Conservation (phyloP, 495 filamentous ascomycete genomes). For the Hamigera avellanea region DNA sequence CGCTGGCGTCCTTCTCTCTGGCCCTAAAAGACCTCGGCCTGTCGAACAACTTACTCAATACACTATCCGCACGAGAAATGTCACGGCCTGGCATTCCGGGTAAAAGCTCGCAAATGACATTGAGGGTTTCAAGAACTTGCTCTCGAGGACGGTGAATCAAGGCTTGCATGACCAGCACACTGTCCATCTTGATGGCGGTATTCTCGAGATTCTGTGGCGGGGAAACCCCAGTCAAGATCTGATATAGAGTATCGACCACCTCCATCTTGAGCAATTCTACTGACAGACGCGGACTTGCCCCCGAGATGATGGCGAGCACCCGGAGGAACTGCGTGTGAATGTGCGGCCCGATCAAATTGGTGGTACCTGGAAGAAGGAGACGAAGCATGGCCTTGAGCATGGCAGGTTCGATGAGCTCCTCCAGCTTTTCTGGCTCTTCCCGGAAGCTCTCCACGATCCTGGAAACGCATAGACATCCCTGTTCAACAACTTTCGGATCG, state of each 20-base stretch:
- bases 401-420: slow-evolving; percentile 79
- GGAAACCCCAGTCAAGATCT: slow-evolving; percentile 94
- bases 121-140: slow-evolving; percentile 93
- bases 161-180: slow-evolving; percentile 97
- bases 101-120: slow-evolving; percentile 93
- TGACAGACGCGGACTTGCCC: slow-evolving; percentile 76
- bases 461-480: slow-evolving; percentile 93
- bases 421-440: slow-evolving; percentile 71
- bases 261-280: slow-evolving; percentile 92
- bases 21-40: no score
- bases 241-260: slow-evolving; percentile 94
- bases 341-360: slow-evolving; percentile 86
- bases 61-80: slow-evolving; percentile 36
- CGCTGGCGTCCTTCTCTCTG: slow-evolving; percentile 25
- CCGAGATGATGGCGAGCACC: slow-evolving; percentile 77
- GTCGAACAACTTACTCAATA: slow-evolving; percentile 37
- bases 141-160: slow-evolving; percentile 94
- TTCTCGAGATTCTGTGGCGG: slow-evolving; percentile 72
- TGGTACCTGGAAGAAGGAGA: slow-evolving; percentile 84
- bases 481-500: slow-evolving; percentile 94
- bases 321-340: slow-evolving; percentile 96
- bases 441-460: slow-evolving; percentile 95
- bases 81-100: slow-evolving; percentile 38
- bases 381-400: slow-evolving; percentile 82
- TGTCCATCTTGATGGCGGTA: slow-evolving; percentile 82